phyloP scores from a whole-genome alignment of 805 yeast genomes.

The Kodamaea hsintzibuensis region DNA sequence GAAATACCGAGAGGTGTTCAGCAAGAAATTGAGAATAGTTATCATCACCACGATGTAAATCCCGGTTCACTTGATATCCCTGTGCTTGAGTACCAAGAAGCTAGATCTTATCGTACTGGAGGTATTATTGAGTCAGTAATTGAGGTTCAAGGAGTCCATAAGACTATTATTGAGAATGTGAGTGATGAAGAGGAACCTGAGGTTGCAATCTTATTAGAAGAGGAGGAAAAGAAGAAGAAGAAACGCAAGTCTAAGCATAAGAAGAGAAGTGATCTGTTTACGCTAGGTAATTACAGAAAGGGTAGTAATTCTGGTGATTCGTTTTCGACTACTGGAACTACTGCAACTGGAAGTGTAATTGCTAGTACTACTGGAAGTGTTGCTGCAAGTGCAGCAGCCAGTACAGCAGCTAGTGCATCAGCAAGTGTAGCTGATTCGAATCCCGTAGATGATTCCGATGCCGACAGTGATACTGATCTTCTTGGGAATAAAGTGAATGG shows the following conservation, averaged over 20 bases:
- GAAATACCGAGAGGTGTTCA: slow-evolving; percentile 1
- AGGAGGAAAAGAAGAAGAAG: slow-evolving; percentile 10
- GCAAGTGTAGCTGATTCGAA: neutral
- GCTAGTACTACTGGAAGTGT: neutral
- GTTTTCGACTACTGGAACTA: neutral
- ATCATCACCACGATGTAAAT: neutral
- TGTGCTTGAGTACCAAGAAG: slow-evolving; percentile 31
- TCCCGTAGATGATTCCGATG: neutral
- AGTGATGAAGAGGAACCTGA: slow-evolving; percentile 44
- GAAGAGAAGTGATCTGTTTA: slow-evolving; percentile 15
- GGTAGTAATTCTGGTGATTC: slow-evolving; percentile 4
- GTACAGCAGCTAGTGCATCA: neutral
- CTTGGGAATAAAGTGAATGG: neutral
- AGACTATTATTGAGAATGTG: slow-evolving; percentile 77
- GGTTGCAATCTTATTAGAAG: slow-evolving; percentile 9
- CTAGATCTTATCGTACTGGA: slow-evolving; percentile 48
- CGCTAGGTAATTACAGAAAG: slow-evolving; percentile 10
- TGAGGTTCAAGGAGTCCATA: slow-evolving; percentile 80
- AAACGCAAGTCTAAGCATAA: slow-evolving; percentile 9
- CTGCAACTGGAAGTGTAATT: neutral
- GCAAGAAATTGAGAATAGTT: neutral
- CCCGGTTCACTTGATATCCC: neutral
- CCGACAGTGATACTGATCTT: slow-evolving; percentile 4
- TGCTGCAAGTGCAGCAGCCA: neutral
- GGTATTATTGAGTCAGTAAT: slow-evolving; percentile 81